These are phyloP conservation scores for Pseudogymnoascus sp. DNA, from an alignment of 2,329 filamentous ascomycete genomes.

Conservation along the genomic window DNA sequence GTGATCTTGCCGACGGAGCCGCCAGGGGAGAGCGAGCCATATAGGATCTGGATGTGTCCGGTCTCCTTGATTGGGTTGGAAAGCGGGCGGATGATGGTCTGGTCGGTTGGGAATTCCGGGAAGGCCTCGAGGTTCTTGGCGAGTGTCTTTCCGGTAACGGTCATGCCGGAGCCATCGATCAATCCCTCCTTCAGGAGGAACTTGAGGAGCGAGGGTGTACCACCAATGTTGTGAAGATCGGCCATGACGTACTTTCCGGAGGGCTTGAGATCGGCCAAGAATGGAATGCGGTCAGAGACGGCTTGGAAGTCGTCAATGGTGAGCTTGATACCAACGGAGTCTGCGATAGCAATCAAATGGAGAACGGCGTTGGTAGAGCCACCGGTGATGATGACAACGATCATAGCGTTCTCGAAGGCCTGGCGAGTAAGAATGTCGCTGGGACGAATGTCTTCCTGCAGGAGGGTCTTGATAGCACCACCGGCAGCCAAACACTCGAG, in stretches of 20 bases:
- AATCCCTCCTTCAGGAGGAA: constrained; percentile 50
- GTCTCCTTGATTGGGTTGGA: constrained; percentile 63
- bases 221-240: constrained; percentile 48
- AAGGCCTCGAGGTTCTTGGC: constrained; percentile 51
- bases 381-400: constrained; percentile 72
- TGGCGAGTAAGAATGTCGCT: constrained; percentile 71
- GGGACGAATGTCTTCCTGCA: constrained; percentile 70
- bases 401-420: constrained; percentile 81
- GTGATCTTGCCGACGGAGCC: constrained; percentile 70
- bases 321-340: constrained; percentile 72
- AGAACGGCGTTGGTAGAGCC: constrained; percentile 82
- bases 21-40: constrained; percentile 60
- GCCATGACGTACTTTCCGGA: constrained; percentile 59
- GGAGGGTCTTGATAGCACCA: constrained; percentile 63
- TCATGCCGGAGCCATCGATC: constrained; percentile 52
- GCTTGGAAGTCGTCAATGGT: constrained; percentile 81
- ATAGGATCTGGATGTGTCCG: constrained; percentile 66
- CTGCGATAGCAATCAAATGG: constrained; percentile 76
- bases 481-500: constrained; percentile 67
- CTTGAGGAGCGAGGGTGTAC: constrained; percentile 50
- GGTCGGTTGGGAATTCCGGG: constrained; percentile 57
- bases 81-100: constrained; percentile 62
- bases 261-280: constrained; percentile 76
- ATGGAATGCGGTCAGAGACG: constrained; percentile 70
- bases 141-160: constrained; percentile 51